Percentiles rank a stretch among this genome's conserved stretches.
These are phyloP conservation scores for Petrea volubilis DNA, from an alignment of 257 asterid species.

Conservation along the genomic window DNA sequence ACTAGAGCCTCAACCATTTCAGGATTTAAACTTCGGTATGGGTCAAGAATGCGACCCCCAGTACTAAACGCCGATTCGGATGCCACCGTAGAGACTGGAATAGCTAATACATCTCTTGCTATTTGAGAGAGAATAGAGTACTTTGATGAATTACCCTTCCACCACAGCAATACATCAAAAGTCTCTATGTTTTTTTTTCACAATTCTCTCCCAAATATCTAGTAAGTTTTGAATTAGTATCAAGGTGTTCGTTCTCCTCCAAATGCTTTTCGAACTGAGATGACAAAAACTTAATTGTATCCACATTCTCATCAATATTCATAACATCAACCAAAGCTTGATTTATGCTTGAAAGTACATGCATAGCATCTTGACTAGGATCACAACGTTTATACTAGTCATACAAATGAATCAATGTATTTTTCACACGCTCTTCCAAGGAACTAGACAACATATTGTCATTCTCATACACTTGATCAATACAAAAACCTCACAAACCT, in stretches of 20 bases:
- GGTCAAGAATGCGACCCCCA: no score
- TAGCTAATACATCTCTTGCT: constrained; percentile 7
- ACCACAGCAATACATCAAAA: constrained; percentile 12
- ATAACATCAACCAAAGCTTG: not conserved
- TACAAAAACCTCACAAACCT: not conserved
- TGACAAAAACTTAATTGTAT: not conserved
- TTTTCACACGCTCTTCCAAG: not conserved
- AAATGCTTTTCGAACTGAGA: not conserved
- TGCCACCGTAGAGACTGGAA: no score
- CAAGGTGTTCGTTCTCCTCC: not conserved
- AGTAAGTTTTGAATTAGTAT: not conserved
- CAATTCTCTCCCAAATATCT: not conserved
- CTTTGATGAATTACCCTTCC: not conserved
- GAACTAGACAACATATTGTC: not conserved
- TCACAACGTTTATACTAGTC: not conserved
- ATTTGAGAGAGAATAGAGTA: constrained; percentile 9
- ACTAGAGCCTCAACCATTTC: no score
- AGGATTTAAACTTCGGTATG: no score
- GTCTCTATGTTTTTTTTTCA: not conserved
- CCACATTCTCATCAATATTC: not conserved
- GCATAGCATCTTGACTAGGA: not conserved
- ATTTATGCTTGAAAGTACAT: not conserved
- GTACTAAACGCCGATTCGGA: no score
- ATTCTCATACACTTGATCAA: not conserved
- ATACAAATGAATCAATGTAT: not conserved